Conservation (phyloP, 495 filamentous ascomycete genomes). For the Tuber borchii region DNA sequence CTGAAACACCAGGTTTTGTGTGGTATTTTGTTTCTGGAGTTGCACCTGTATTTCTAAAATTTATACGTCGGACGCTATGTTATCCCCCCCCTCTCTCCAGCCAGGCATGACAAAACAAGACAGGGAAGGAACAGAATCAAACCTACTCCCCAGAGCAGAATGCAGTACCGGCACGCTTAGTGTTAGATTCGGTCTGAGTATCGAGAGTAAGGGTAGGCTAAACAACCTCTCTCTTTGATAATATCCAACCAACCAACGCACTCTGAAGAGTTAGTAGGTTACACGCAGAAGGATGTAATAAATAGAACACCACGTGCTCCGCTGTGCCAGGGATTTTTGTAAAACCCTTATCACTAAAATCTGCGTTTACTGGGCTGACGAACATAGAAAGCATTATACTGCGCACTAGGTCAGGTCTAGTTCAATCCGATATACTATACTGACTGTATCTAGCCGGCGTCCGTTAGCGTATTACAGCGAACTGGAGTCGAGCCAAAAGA, state of each 20-base stretch:
- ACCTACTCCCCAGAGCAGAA: background rate
- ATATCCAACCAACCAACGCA: background rate
- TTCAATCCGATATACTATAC: too few species aligned
- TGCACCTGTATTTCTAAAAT: background rate
- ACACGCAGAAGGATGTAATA: background rate
- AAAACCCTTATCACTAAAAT: background rate
- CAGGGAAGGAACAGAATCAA: background rate
- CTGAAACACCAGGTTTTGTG: background rate
- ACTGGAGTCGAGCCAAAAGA: background rate
- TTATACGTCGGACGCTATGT: background rate
- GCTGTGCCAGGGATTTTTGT: background rate
- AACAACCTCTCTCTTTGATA: background rate
- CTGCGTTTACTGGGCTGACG: background rate
- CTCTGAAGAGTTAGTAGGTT: background rate
- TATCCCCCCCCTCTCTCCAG: background rate
- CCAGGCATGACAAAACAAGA: background rate
- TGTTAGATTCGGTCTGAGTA: background rate
- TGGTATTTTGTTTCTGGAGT: background rate
- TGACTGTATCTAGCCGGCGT: too few species aligned
- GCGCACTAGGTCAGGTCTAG: background rate
- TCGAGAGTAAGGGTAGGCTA: background rate
- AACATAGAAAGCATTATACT: background rate
- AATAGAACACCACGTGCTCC: background rate
- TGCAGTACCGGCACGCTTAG: background rate
- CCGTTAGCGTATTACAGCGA: too few species aligned